Percentiles rank a stretch among this genome's conserved stretches.
Conservation (phyloP, 768 basidiomycete genomes). For the Leucosporidium yakuticum region DNA sequence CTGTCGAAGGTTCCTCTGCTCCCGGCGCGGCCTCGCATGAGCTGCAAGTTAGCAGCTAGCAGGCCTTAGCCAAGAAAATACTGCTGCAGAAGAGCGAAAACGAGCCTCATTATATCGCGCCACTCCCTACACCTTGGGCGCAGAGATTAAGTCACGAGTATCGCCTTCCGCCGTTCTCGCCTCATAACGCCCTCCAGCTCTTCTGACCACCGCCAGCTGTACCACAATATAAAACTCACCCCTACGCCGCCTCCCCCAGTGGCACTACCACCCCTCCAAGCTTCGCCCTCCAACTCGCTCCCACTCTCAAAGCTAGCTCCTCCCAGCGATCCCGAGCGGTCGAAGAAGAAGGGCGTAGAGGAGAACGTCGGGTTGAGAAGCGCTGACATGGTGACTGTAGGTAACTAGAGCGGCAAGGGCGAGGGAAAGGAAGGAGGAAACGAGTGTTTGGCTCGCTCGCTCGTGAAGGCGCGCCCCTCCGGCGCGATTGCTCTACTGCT, state of each 20-base stretch:
- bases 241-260: conserved; percentile 29
- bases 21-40: too few relatives aligned
- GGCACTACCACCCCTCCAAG: conserved; percentile 35
- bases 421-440: too few relatives aligned
- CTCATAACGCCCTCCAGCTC: not conserved
- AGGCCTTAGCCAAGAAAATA: not conserved
- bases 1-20: too few relatives aligned
- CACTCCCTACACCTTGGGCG: not conserved
- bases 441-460: too few relatives aligned
- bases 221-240: conserved; percentile 36
- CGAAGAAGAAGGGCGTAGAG: conserved; percentile 44
- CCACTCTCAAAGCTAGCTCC: not conserved
- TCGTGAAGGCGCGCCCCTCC: too few relatives aligned
- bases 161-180: not conserved
- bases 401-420: too few relatives aligned
- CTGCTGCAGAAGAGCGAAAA: not conserved
- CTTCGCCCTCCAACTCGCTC: conserved; percentile 27
- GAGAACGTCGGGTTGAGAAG: conserved; percentile 41
- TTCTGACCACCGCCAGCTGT: not conserved
- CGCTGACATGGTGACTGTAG: too few relatives aligned
- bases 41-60: not conserved
- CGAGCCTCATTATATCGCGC: not conserved
- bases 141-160: not conserved
- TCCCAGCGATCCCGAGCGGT: conserved; percentile 8
- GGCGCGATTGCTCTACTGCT: too few relatives aligned